A percentile compares a stretch with the other conserved stretches of the same genome.
These are phyloP conservation scores for Globisporangium irregulare DNA, from an alignment of 352 stramenopile genomes.

Conservation along the genomic window DNA sequence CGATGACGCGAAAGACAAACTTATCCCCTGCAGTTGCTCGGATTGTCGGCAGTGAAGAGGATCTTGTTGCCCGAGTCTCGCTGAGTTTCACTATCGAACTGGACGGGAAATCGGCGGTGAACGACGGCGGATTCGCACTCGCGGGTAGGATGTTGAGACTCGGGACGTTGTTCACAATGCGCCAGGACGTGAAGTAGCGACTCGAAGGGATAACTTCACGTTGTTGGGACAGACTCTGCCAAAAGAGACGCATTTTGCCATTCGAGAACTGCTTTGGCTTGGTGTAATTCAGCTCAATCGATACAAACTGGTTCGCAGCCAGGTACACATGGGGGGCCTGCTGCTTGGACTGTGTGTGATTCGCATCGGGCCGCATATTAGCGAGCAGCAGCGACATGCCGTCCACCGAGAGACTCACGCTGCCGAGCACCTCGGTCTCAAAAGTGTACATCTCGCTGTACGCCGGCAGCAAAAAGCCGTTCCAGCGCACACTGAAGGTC, in stretches of 20 bases:
- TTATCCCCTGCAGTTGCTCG: slow-evolving; percentile 18
- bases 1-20: slow-evolving; percentile 34
- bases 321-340: slow-evolving; percentile 21
- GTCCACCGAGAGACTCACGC: slow-evolving; percentile 30
- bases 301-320: slow-evolving; percentile 33
- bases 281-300: slow-evolving; percentile 47
- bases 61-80: neutral
- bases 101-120: slow-evolving; percentile 34
- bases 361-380: slow-evolving; percentile 24
- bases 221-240: slow-evolving; percentile 52
- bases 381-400: slow-evolving; percentile 15
- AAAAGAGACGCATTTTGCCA: slow-evolving; percentile 39
- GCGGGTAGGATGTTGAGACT: slow-evolving; percentile 36
- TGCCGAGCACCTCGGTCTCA: slow-evolving; percentile 31
- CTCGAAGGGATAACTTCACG: slow-evolving; percentile 38
- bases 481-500: slow-evolving; percentile 60
- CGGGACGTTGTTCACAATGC: slow-evolving; percentile 56
- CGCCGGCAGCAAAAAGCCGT: slow-evolving; percentile 40
- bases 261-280: slow-evolving; percentile 35
- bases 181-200: slow-evolving; percentile 50
- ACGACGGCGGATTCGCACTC: slow-evolving; percentile 25
- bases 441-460: slow-evolving; percentile 66
- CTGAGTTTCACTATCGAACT: neutral
- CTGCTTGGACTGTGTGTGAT: slow-evolving; percentile 8
- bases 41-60: neutral